Evolutionary conservation across 306 rosid genomes (phyloP).

Genomic region (Rosa multiflora): DNA sequence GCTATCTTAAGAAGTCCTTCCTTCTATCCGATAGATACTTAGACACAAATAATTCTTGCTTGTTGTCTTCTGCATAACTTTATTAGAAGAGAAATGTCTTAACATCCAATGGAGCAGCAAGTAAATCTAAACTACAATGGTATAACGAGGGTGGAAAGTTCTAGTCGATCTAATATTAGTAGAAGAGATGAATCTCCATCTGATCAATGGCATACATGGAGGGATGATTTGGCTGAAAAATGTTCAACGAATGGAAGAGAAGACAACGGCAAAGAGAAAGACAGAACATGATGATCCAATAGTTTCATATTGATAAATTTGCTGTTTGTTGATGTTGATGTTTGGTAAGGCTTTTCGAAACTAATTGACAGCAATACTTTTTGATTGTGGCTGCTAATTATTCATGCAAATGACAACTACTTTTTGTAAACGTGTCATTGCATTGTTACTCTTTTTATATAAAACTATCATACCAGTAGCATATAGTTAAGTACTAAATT

Average conservation of each 20-base stretch:
- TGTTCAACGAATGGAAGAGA: not conserved
- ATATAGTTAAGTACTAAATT: no score
- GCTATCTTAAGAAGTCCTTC: not conserved
- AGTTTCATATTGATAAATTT: no score
- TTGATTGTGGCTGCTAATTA: no score
- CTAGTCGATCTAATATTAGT: not conserved
- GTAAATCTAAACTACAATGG: not conserved
- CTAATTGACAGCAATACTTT: no score
- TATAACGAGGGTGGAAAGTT: not conserved
- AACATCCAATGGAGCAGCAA: not conserved
- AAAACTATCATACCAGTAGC: no score
- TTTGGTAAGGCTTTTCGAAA: no score
- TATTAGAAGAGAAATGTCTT: slow-evolving; percentile 1
- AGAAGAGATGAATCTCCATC: not conserved
- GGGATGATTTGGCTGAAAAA: not conserved
- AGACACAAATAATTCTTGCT: not conserved
- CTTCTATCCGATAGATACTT: not conserved
- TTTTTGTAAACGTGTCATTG: no score
- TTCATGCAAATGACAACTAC: no score
- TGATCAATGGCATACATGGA: not conserved
- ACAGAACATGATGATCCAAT: not conserved
- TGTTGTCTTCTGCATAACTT: slow-evolving; percentile 8
- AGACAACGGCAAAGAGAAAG: no score
- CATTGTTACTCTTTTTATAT: no score
- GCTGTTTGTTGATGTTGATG: no score